Conservation (phyloP, 75 land plant species). For the Pinus taeda region DNA sequence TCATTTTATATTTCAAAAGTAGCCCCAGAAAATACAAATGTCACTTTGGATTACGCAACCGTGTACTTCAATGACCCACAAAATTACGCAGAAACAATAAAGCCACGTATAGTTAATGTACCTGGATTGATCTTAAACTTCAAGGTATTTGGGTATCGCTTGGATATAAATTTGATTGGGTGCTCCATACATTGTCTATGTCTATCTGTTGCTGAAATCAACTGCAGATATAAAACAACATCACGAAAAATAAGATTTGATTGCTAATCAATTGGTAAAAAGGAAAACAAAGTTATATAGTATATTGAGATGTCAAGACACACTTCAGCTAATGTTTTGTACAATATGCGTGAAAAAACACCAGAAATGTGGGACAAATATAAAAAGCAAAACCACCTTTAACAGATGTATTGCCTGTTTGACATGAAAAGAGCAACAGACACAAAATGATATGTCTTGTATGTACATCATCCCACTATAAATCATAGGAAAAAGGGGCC, state of each 20-base stretch:
- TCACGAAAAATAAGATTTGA: background rate
- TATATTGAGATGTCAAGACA: background rate
- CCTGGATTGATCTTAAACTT: constrained; percentile 96
- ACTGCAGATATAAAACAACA: constrained; percentile 29
- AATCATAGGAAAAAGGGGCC: no score
- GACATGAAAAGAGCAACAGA: background rate
- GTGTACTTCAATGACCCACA: background rate
- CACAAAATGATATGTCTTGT: no score
- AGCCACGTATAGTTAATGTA: constrained; percentile 9
- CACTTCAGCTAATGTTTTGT: background rate
- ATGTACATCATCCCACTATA: no score
- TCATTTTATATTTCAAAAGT: background rate
- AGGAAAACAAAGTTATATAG: background rate
- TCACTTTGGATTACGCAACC: background rate
- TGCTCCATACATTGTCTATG: constrained; percentile 88
- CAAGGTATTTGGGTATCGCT: constrained; percentile 57
- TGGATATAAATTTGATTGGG: constrained; percentile 87
- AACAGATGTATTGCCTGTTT: background rate
- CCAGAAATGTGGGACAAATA: no score
- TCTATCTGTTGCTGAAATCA: constrained; percentile 87
- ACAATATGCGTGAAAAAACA: no score
- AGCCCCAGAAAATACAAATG: background rate
- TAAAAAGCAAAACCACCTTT: no score
- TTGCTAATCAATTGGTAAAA: background rate
- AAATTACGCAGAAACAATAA: background rate